phyloP scores from a whole-genome alignment of 2,329 filamentous ascomycete genomes.

The Fusarium paranaense region DNA sequence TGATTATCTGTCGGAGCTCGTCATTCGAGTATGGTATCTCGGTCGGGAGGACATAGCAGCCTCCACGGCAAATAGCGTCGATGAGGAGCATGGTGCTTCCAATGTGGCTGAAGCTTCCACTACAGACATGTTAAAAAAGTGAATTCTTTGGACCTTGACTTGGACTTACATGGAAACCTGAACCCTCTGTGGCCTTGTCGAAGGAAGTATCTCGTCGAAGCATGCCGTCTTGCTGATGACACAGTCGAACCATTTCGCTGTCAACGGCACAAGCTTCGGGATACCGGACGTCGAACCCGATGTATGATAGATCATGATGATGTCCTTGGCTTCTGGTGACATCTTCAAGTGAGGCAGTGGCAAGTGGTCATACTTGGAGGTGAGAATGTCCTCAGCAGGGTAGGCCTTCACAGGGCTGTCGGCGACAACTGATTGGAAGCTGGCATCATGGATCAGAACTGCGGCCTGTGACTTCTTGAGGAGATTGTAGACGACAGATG shows the following conservation, averaged over 20 bases:
- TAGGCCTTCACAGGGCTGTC: constrained; percentile 13
- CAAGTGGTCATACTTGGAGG: background rate
- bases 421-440: background rate
- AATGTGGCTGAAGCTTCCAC: constrained; percentile 37
- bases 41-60: constrained; percentile 28
- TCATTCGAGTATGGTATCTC: constrained; percentile 5
- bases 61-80: constrained; percentile 5
- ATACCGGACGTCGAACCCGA: constrained; percentile 37
- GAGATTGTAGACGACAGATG: constrained; percentile 30
- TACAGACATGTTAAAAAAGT: background rate
- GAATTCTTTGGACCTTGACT: fast-evolving
- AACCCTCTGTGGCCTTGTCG: background rate
- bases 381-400: background rate
- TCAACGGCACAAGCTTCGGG: constrained; percentile 37
- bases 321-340: constrained; percentile 9
- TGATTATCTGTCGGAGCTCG: constrained; percentile 18
- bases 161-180: constrained; percentile 1
- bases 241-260: constrained; percentile 28
- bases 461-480: constrained; percentile 11
- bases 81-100: constrained; percentile 3
- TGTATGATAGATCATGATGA: constrained; percentile 30
- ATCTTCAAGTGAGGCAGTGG: background rate
- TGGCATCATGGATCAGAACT: constrained; percentile 25
- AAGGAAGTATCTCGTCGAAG: background rate
- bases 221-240: background rate